Evolutionary conservation across 2,329 filamentous ascomycete species (phyloP).

Genomic region (Xylariaceae sp.): DNA sequence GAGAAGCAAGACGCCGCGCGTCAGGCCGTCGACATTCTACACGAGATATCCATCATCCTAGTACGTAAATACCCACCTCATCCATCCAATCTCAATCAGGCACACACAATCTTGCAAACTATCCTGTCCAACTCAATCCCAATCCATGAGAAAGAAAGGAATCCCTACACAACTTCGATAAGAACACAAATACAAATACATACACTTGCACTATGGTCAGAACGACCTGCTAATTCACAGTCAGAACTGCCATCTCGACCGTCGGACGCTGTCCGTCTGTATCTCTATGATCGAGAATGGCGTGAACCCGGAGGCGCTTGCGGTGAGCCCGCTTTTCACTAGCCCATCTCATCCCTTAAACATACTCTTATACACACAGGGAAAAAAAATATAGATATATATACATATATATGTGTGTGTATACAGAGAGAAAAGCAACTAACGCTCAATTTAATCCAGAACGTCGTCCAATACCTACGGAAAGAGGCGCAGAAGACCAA

Average conservation of each 20-base stretch:
- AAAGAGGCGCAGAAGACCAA: constrained; percentile 50
- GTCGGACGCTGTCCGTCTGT: constrained; percentile 86
- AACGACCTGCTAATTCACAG: neutral
- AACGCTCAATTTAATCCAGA: constrained; percentile 33
- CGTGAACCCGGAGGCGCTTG: constrained; percentile 89
- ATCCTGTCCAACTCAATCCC: too few relatives aligned
- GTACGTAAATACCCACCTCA: constrained; percentile 46
- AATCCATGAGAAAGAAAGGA: too few relatives aligned
- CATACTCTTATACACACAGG: neutral
- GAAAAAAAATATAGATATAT: too few relatives aligned
- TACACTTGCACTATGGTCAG: neutral
- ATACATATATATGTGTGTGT: neutral
- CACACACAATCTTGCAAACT: too few relatives aligned
- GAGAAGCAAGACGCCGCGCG: constrained; percentile 72
- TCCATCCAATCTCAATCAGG: neutral
- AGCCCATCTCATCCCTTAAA: neutral
- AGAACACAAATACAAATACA: neutral
- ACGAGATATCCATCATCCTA: constrained; percentile 83
- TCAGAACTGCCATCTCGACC: constrained; percentile 89
- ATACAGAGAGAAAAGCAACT: neutral
- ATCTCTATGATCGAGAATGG: constrained; percentile 97
- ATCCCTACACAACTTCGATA: neutral
- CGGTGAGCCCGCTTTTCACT: constrained; percentile 52
- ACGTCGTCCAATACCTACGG: constrained; percentile 55
- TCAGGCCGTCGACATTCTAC: constrained; percentile 75